Evolutionary conservation across 2,329 filamentous ascomycete genomes (phyloP).

Genomic region (Fusarium metavorans): DNA sequence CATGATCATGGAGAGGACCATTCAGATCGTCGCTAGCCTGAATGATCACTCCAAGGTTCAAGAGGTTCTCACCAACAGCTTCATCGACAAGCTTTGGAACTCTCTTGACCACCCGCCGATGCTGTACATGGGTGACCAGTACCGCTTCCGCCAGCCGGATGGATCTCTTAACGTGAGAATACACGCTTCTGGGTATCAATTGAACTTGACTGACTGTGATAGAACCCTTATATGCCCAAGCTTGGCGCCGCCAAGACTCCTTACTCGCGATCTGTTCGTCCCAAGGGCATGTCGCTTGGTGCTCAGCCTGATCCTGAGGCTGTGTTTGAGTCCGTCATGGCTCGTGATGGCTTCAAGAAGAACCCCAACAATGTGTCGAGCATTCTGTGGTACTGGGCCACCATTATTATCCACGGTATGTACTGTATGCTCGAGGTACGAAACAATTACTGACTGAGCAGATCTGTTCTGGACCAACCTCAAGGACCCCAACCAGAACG

Average conservation of each 20-base stretch:
- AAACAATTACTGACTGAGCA: slow-evolving; percentile 22
- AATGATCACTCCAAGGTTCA: slow-evolving; percentile 72
- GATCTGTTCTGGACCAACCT: slow-evolving; percentile 79
- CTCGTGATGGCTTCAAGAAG: slow-evolving; percentile 59
- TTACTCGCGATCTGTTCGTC: slow-evolving; percentile 74
- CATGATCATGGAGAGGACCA: slow-evolving; percentile 80
- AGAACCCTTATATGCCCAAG: slow-evolving; percentile 74
- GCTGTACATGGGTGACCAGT: slow-evolving; percentile 72
- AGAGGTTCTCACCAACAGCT: slow-evolving; percentile 72
- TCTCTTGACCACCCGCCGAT: slow-evolving; percentile 79
- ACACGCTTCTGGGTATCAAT: not conserved
- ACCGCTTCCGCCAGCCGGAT: slow-evolving; percentile 75
- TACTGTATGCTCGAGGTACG: fast-evolving
- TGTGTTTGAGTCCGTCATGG: slow-evolving; percentile 74
- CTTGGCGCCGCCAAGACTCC: slow-evolving; percentile 75
- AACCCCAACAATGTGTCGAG: slow-evolving; percentile 81
- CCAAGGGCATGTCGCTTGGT: slow-evolving; percentile 69
- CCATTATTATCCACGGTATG: slow-evolving; percentile 77
- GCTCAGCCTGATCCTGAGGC: slow-evolving; percentile 75
- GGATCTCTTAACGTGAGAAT: slow-evolving; percentile 72
- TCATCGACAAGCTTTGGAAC: slow-evolving; percentile 78
- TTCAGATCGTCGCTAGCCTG: slow-evolving; percentile 75
- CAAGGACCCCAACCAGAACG: slow-evolving; percentile 68
- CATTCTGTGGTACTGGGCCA: slow-evolving; percentile 79
- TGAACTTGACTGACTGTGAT: not conserved